These are phyloP conservation scores for Stereum hirsutum DNA, from an alignment of 1,284 basidiomycete species.

Conservation along the genomic window DNA sequence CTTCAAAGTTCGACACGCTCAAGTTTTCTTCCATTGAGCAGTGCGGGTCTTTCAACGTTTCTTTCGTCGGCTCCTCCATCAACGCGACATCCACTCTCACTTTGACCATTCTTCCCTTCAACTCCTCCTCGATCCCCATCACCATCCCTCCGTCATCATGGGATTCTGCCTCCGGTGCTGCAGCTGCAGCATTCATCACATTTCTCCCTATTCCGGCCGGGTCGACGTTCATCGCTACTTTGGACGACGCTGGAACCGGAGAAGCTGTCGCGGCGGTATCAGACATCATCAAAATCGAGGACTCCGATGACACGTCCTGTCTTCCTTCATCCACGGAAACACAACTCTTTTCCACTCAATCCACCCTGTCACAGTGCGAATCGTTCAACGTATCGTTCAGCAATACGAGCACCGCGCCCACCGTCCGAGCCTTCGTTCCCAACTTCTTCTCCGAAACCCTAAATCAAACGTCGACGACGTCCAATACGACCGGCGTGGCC, in stretches of 20 bases:
- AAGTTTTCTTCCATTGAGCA: constrained; percentile 41
- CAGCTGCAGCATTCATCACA: constrained; percentile 34
- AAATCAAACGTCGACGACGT: constrained; percentile 21
- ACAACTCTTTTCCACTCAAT: too few relatives aligned
- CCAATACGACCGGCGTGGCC: constrained; percentile 23
- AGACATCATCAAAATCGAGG: constrained; percentile 35
- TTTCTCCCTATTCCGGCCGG: constrained; percentile 43
- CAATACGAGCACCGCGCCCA: constrained; percentile 26
- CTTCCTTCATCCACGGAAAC: constrained; percentile 20
- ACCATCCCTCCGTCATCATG: constrained; percentile 28
- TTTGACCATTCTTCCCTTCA: constrained; percentile 46
- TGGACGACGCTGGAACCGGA: constrained; percentile 34
- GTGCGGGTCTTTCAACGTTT: constrained; percentile 41
- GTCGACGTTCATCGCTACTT: constrained; percentile 43
- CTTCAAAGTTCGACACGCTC: constrained; percentile 30
- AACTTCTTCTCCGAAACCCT: constrained; percentile 29
- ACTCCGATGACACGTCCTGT: constrained; percentile 34
- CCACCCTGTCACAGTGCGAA: constrained; percentile 37
- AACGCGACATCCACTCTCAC: constrained; percentile 30
- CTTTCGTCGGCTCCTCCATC: constrained; percentile 29
- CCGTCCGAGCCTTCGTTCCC: constrained; percentile 36
- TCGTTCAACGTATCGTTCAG: constrained; percentile 37
- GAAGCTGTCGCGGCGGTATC: constrained; percentile 32
- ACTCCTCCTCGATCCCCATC: constrained; percentile 37
- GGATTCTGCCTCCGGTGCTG: constrained; percentile 28